A percentile compares a stretch with the other conserved stretches of the same genome.
These are phyloP conservation scores for Psophocarpus tetragonolobus DNA, from an alignment of 306 rosid species.

Conservation along the genomic window DNA sequence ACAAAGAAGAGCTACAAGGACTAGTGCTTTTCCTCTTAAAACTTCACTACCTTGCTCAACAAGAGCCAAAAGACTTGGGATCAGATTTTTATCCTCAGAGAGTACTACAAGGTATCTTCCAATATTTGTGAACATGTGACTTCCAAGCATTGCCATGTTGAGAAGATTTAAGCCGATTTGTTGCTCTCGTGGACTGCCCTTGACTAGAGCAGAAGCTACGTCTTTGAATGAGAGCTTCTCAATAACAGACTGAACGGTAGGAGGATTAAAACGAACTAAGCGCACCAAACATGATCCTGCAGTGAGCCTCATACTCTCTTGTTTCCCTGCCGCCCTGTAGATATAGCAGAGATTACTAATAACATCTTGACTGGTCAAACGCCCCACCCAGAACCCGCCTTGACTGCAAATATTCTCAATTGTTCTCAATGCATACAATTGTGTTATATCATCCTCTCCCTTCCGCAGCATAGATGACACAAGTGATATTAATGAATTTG, in stretches of 20 bases:
- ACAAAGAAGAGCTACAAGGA: constrained; percentile 82
- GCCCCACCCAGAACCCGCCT: constrained; percentile 89
- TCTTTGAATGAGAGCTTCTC: constrained; percentile 87
- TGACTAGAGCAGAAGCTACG: constrained; percentile 72
- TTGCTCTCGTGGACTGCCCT: constrained; percentile 91
- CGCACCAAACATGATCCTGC: constrained; percentile 99
- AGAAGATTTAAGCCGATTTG: constrained; percentile 93
- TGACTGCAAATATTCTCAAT: constrained; percentile 90
- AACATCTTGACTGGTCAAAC: constrained; percentile 82
- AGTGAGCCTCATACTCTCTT: constrained; percentile 91
- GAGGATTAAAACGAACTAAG: constrained; percentile 80
- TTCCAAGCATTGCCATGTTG: constrained; percentile 86
- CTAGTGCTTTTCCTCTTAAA: constrained; percentile 86
- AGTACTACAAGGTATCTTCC: constrained; percentile 75
- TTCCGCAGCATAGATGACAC: constrained; percentile 83
- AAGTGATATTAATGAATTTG: constrained; percentile 76
- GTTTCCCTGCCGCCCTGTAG: constrained; percentile 88
- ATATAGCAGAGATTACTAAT: constrained; percentile 80
- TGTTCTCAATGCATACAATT: constrained; percentile 90
- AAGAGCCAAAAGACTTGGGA: constrained; percentile 72
- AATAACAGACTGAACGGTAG: constrained; percentile 68
- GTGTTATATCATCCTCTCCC: constrained; percentile 96
- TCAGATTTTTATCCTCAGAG: constrained; percentile 83
- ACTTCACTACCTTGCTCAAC: constrained; percentile 93
- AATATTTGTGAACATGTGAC: constrained; percentile 68